Evolutionary conservation across 2,329 filamentous ascomycete species (phyloP), one percentile per base, ranked within the genome.

Genomic region (Aspergillus hiratsukae): DNA sequence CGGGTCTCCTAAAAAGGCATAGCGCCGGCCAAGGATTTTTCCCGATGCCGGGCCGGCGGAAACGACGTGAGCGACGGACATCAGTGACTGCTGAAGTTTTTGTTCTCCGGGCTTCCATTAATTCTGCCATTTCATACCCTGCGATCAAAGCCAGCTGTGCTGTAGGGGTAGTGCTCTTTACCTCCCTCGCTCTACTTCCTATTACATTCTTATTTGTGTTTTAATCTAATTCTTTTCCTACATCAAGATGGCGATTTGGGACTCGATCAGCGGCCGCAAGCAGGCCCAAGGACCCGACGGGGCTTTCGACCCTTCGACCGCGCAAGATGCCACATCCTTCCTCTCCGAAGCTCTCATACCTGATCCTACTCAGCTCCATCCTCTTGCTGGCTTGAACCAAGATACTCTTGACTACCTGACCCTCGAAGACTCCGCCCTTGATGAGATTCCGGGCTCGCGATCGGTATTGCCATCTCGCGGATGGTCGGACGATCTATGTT

Each of bases 401-500:
- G 90, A 96, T 67, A 90, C 89, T 0, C 87, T 99, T 68, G 94
- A 99, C 75, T 99, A 99, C 76, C 84, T 99, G 63, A 87, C 88
- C 27, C 87, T 99, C 69, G 94, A 99, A 77, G 95, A 99, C 73
- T 90, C 91, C 51, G 85, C 87, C 28, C 85, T 97, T 57, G 91
- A 91, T 60, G 87, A 95, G 69, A 83, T 96, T 21, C 91, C 92
- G 50, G 92, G 91, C 69, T 83, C 87, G 58, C 89, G 90, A 72
- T 95, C 93, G 46, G 88, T 92, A 54, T 84, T 99, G 54, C 94
- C 95, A 46, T 97, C 92, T 55, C 88, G 94, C 74, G 94, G 94
- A 72, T 99, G 96, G 86, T 96, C 92, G 59, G 94, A 99, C 72
- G 94, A 99, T 75, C 85, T 99, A 58, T 97, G 94, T 78, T 99